Base-by-base conservation (phyloP, 495 filamentous ascomycete species). In the Trichoderma asperelloides region DNA sequence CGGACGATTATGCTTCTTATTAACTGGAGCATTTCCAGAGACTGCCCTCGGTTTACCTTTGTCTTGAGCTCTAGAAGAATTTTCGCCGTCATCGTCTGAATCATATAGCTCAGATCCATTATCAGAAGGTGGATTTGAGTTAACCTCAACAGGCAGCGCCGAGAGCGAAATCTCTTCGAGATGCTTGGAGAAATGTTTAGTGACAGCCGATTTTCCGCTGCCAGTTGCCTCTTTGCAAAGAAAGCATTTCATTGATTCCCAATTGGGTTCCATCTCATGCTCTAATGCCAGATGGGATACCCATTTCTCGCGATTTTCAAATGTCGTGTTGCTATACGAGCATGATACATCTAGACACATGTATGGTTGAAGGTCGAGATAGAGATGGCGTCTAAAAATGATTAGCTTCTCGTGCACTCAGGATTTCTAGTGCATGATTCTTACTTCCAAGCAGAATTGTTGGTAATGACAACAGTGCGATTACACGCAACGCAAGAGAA, bases 111-210 rank as follows among this genome's bases (percentile, higher is more conserved):
- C 47, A 11, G 47, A 51, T 1, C 18, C 21, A 9, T 23, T 11
- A 23, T 51, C 47, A 11, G 47, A 51, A 4, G 2, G 3, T 0
- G n/a, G n/a, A 21, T 51, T 9, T 25, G 47, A 25, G 16, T 21
- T 7, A 11, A 9, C 21, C 2, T 25, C 47, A 9, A n/a, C 18
- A 25, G 66, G 70, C 18, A 70, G 51, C 2, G 64, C 68, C 63
- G 70, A 69, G 9, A 71, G 68, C 28, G 70, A 69, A 16, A 70
- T 68, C 25, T 71, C 68, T 57, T 71, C 68, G 13, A 71, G 66
- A 23, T 71, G 68, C 16, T 43, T 60, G 25, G 45, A 64, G 0
- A 71, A 2, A 28, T 71, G 68, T n/a, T 8, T 40, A 13, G 66
- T 70, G n/a, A 62, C 25, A 9, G 57, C 62, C 16, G 55, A 9